Conservation (phyloP, 352 stramenopile species). For the Phytophthora capsici region DNA sequence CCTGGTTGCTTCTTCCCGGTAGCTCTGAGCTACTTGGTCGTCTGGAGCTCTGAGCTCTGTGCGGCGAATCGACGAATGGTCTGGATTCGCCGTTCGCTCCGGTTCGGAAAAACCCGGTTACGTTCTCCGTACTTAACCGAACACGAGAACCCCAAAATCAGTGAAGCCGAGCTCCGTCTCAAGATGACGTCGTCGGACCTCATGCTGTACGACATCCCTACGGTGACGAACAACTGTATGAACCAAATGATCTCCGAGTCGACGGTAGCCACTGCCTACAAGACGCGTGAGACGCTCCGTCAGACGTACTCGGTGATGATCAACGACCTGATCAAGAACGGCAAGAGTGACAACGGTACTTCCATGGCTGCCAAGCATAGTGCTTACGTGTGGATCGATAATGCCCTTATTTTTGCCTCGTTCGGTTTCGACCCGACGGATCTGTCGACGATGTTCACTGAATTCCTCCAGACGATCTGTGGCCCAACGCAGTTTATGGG, state of each 20-base stretch:
- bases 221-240: slow-evolving; percentile 55
- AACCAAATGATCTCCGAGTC: slow-evolving; percentile 32
- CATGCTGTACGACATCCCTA: slow-evolving; percentile 54
- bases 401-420: slow-evolving; percentile 43
- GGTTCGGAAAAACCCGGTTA: no score
- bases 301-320: slow-evolving; percentile 59
- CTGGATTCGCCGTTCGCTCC: no score
- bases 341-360: slow-evolving; percentile 42
- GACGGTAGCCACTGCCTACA: slow-evolving; percentile 24
- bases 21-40: no score
- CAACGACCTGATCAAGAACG: slow-evolving; percentile 51
- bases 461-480: slow-evolving; percentile 67
- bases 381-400: slow-evolving; percentile 40
- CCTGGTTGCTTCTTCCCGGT: no score
- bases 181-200: slow-evolving; percentile 49
- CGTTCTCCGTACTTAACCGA: no score
- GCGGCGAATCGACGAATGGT: no score
- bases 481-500: slow-evolving; percentile 54
- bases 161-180: slow-evolving; percentile 43
- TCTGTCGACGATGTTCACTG: slow-evolving; percentile 46
- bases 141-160: slow-evolving; percentile 32
- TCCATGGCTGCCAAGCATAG: slow-evolving; percentile 35
- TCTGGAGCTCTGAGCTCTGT: no score
- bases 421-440: slow-evolving; percentile 55
- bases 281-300: slow-evolving; percentile 51